phyloP scores from a whole-genome alignment of 208 protist species.

The Crithidia thermophila region DNA sequence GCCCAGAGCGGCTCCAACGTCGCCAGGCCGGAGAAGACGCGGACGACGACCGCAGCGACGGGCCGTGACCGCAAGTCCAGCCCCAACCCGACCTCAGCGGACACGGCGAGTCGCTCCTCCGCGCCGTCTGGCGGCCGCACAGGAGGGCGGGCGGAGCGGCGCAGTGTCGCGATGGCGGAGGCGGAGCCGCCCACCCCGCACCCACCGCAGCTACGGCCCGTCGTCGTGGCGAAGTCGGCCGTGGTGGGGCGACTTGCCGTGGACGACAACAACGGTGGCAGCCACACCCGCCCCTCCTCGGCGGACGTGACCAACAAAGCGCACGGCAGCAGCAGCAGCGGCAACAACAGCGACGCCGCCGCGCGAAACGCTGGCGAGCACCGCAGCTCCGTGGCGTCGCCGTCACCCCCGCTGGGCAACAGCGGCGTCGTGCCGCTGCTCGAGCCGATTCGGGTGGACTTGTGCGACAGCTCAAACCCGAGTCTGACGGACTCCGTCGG shows the following conservation, averaged over 20 bases:
- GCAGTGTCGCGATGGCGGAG: no score
- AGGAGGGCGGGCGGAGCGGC: no score
- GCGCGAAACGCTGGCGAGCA: not conserved
- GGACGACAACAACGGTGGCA: not conserved
- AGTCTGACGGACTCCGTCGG: conserved; percentile 12
- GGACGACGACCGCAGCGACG: not conserved
- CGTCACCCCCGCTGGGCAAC: not conserved
- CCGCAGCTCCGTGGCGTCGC: no score
- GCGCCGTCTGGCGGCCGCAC: no score
- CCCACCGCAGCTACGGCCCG: conserved; percentile 13
- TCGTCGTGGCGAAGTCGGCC: conserved; percentile 9
- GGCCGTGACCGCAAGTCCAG: not conserved
- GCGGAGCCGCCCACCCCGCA: conserved; percentile 3
- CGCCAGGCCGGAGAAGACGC: not conserved
- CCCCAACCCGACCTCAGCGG: no score
- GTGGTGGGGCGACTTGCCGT: conserved; percentile 3
- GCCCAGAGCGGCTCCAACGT: not conserved
- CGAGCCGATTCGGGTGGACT: conserved; percentile 6
- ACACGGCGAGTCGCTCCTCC: no score
- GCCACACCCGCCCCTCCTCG: not conserved
- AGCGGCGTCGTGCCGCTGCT: not conserved
- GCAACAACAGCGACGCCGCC: not conserved
- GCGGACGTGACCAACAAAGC: not conserved
- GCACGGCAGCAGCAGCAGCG: not conserved
- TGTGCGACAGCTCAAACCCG: conserved; percentile 12